phyloP scores from a whole-genome alignment of 345 rosid genomes.

The Populus davidiana region DNA sequence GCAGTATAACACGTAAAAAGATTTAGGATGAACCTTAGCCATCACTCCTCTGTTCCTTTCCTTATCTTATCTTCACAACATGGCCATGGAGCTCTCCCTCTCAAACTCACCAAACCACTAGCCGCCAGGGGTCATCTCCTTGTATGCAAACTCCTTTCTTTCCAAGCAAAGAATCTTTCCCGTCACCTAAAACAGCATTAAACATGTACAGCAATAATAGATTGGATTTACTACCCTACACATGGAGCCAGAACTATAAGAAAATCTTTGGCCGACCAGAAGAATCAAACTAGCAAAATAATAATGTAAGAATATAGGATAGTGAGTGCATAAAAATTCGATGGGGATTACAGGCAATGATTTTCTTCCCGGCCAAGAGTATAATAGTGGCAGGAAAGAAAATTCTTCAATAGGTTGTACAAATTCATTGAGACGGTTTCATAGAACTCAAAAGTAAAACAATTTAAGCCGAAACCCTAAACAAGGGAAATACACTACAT shows the following conservation, averaged over 20 bases:
- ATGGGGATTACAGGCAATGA: background rate
- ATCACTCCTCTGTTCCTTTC: background rate
- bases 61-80: background rate
- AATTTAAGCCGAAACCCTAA: background rate
- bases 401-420: background rate
- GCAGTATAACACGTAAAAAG: too few relatives aligned
- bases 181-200: background rate
- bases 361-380: background rate
- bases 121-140: background rate
- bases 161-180: background rate
- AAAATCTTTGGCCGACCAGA: too few relatives aligned
- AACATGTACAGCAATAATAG: background rate
- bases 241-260: background rate
- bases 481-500: background rate
- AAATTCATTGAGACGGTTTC: slow-evolving; percentile 1
- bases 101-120: background rate
- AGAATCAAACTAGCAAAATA: background rate
- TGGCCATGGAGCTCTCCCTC: background rate
- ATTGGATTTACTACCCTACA: background rate
- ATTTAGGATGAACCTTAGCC: too few relatives aligned
- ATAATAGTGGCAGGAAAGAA: background rate
- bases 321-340: background rate
- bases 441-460: background rate
- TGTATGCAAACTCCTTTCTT: background rate
- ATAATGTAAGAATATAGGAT: background rate